phyloP scores from a whole-genome alignment of 2,329 filamentous ascomycete species.

The Nannizziopsis barbatae region DNA sequence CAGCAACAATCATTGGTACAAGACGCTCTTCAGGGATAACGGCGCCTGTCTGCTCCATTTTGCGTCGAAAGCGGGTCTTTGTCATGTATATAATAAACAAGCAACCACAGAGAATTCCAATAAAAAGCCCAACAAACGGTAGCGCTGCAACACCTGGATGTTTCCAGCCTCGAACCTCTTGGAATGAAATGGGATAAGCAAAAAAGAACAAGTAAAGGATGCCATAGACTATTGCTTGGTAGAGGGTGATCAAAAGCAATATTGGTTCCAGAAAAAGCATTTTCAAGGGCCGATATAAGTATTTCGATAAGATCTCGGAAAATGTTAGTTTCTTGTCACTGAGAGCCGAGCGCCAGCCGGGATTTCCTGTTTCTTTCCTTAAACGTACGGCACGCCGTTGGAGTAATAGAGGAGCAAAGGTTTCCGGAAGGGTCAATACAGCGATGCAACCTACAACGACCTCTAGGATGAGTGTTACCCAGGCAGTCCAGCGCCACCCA shows the following conservation, averaged over 20 bases:
- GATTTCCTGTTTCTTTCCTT: slow-evolving; percentile 39
- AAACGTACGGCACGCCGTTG: slow-evolving; percentile 39
- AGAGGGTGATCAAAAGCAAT: slow-evolving; percentile 38
- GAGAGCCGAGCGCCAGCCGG: slow-evolving; percentile 36
- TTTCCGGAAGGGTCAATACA: slow-evolving; percentile 41
- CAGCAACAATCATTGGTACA: slow-evolving; percentile 36
- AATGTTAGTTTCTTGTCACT: slow-evolving; percentile 35
- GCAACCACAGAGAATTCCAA: slow-evolving; percentile 35
- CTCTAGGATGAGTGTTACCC: slow-evolving; percentile 43
- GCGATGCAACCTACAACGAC: slow-evolving; percentile 34
- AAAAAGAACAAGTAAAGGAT: slow-evolving; percentile 29
- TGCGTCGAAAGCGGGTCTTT: slow-evolving; percentile 32
- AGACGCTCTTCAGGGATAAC: slow-evolving; percentile 36
- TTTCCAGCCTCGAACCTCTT: slow-evolving; percentile 34
- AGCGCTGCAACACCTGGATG: slow-evolving; percentile 33
- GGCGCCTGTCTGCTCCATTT: slow-evolving; percentile 28
- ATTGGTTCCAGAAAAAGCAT: slow-evolving; percentile 43
- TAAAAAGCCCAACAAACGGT: slow-evolving; percentile 38
- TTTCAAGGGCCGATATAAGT: slow-evolving; percentile 35
- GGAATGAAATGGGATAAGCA: slow-evolving; percentile 33
- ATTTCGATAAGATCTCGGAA: slow-evolving; percentile 33
- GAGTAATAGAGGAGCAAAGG: slow-evolving; percentile 41
- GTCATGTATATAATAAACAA: slow-evolving; percentile 31
- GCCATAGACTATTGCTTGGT: slow-evolving; percentile 32
- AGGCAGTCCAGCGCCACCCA: slow-evolving; percentile 49